Percentiles rank a stretch among this genome's conserved stretches.
phyloP scores from a whole-genome alignment of 2,329 filamentous ascomycete species.

The Diaporthe citri region DNA sequence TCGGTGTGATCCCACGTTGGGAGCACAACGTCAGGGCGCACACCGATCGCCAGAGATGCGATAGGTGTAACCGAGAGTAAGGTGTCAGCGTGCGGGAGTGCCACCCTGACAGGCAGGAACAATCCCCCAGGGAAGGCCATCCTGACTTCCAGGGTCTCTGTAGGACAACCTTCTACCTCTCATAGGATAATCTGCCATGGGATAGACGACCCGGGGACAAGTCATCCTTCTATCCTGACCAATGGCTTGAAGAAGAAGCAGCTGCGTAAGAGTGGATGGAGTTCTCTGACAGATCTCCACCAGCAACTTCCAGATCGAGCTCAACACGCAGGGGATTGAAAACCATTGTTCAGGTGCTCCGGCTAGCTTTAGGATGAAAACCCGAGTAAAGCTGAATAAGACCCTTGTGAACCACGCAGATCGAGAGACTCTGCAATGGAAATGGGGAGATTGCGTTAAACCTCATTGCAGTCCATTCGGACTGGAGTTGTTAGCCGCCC shows the following conservation, averaged over 20 bases:
- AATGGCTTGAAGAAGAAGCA: not conserved
- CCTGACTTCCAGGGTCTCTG: not conserved
- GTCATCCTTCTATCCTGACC: not conserved
- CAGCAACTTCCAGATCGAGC: not conserved
- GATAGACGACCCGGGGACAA: not conserved
- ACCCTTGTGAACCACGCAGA: not conserved
- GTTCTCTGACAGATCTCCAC: conserved; percentile 13
- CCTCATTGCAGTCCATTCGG: not conserved
- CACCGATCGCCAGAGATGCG: not conserved
- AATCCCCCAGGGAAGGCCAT: not conserved
- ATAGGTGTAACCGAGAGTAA: not conserved
- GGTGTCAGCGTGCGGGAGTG: not conserved
- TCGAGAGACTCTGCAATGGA: not conserved
- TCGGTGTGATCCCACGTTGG: conserved; percentile 19
- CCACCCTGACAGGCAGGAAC: not conserved
- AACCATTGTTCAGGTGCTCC: not conserved
- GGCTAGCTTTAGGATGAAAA: not conserved
- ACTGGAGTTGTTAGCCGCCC: not conserved
- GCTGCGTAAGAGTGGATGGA: not conserved
- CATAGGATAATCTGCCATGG: not conserved
- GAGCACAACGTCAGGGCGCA: not conserved
- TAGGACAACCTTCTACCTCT: not conserved
- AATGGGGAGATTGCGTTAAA: not conserved
- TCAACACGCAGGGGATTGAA: not conserved
- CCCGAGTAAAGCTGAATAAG: not conserved